A percentile compares a stretch with the other conserved stretches of the same genome.
phyloP scores from a whole-genome alignment of 192 early-diverging fungal genomes.

The Coemansia sp. region DNA sequence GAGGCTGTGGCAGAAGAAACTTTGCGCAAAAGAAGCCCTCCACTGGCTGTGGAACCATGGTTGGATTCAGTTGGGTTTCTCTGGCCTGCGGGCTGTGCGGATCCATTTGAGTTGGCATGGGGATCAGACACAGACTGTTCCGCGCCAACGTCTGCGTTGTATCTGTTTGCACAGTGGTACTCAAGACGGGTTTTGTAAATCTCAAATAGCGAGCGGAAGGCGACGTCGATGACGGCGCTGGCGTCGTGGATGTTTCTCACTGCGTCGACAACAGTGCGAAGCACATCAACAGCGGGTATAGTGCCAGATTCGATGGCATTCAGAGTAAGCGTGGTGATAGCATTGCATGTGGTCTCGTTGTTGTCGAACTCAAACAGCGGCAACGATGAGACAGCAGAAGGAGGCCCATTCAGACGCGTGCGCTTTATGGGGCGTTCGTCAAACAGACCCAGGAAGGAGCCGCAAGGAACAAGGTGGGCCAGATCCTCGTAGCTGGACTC shows the following conservation, averaged over 20 bases:
- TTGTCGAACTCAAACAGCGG: slow-evolving; percentile 47
- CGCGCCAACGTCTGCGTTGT: slow-evolving; percentile 8
- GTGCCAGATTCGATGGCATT: slow-evolving; percentile 18
- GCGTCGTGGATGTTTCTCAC: slow-evolving; percentile 47
- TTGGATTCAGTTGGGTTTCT: neutral
- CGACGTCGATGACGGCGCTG: slow-evolving; percentile 48
- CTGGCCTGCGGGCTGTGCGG: neutral
- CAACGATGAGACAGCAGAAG: neutral
- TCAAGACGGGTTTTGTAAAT: slow-evolving; percentile 42
- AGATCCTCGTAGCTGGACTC: slow-evolving; percentile 54
- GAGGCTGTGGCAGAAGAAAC: neutral
- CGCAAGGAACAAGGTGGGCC: slow-evolving; percentile 48
- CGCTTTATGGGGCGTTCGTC: slow-evolving; percentile 55
- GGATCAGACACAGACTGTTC: neutral
- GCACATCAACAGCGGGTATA: slow-evolving; percentile 23
- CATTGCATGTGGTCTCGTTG: slow-evolving; percentile 38
- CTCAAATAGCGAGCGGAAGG: slow-evolving; percentile 48
- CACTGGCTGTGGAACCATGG: neutral
- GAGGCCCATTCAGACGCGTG: slow-evolving; percentile 10
- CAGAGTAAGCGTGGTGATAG: slow-evolving; percentile 29
- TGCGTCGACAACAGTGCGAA: slow-evolving; percentile 41
- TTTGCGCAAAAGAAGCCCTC: slow-evolving; percentile 12
- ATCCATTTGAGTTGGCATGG: neutral
- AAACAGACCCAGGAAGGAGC: slow-evolving; percentile 51
- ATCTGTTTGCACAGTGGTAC: slow-evolving; percentile 49